phyloP scores from a whole-genome alignment of 2,329 filamentous ascomycete species.

The Lachnellula suecica region DNA sequence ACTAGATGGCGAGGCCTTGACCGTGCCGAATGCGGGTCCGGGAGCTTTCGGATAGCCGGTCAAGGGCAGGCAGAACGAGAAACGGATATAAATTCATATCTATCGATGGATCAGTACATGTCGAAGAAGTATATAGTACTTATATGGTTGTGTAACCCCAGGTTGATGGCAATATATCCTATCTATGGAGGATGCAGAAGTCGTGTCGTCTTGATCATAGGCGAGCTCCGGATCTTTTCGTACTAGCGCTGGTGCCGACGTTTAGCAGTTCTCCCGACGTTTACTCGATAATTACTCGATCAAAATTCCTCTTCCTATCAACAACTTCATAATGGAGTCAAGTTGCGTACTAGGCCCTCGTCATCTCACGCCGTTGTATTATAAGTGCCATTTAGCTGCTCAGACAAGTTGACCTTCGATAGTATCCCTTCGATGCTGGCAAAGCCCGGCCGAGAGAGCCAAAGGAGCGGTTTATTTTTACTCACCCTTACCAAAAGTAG shows the following conservation, averaged over 20 bases:
- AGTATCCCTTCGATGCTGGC: no score
- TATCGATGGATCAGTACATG: neutral
- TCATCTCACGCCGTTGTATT: neutral
- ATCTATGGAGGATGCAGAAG: neutral
- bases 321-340: neutral
- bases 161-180: neutral
- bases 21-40: neutral
- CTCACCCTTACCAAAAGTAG: no score
- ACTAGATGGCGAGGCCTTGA: neutral
- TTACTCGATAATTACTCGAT: conserved; percentile 23
- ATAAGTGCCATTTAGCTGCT: no score
- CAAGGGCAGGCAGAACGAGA: no score
- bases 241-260: neutral
- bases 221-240: conserved; percentile 1
- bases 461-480: no score
- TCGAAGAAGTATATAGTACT: neutral
- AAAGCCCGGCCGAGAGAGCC: no score
- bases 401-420: no score
- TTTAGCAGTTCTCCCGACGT: neutral
- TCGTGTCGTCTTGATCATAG: neutral
- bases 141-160: neutral
- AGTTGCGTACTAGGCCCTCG: neutral
- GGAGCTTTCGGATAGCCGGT: neutral
- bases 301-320: conserved; percentile 6
- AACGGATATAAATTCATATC: no score